Conservation (phyloP, 2,329 filamentous ascomycete species). For the Cladosporium velox region DNA sequence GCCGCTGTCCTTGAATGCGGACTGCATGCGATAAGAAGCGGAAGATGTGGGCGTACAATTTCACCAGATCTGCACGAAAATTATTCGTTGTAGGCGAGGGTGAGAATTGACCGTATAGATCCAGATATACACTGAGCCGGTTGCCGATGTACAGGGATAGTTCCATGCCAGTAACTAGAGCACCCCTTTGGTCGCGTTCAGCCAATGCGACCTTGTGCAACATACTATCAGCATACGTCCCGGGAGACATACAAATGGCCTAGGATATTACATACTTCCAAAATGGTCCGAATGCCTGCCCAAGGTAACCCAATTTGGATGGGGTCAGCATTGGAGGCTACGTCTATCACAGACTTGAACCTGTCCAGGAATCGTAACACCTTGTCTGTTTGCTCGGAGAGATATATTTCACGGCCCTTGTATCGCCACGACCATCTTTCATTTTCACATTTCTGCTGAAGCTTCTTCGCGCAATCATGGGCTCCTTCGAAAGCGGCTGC, state of each 20-base stretch:
- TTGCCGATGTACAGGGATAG: slow-evolving; percentile 10
- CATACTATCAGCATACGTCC: not conserved
- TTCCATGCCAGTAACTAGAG: slow-evolving; percentile 9
- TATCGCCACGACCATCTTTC: slow-evolving; percentile 20
- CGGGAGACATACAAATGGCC: not conserved
- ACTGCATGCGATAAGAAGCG: slow-evolving; percentile 14
- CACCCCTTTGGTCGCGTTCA: slow-evolving; percentile 1
- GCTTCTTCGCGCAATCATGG: not conserved
- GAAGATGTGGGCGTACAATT: slow-evolving; percentile 14
- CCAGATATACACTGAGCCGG: slow-evolving; percentile 21
- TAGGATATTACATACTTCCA: slow-evolving; percentile 30
- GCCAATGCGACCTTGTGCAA: not conserved
- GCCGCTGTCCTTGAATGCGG: not conserved
- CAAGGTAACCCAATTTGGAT: slow-evolving; percentile 15
- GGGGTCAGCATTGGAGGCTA: slow-evolving; percentile 10
- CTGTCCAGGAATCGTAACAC: not conserved
- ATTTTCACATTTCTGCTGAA: not conserved
- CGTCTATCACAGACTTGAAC: slow-evolving; percentile 16
- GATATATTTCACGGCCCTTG: not conserved
- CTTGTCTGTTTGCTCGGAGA: slow-evolving; percentile 1
- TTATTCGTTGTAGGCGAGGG: not conserved
- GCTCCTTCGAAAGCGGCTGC: not conserved
- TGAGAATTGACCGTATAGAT: not conserved
- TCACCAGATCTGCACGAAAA: not conserved
- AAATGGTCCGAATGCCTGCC: slow-evolving; percentile 31